phyloP scores from a whole-genome alignment of 1,284 basidiomycete species.

The Microbotryum saponariae region DNA sequence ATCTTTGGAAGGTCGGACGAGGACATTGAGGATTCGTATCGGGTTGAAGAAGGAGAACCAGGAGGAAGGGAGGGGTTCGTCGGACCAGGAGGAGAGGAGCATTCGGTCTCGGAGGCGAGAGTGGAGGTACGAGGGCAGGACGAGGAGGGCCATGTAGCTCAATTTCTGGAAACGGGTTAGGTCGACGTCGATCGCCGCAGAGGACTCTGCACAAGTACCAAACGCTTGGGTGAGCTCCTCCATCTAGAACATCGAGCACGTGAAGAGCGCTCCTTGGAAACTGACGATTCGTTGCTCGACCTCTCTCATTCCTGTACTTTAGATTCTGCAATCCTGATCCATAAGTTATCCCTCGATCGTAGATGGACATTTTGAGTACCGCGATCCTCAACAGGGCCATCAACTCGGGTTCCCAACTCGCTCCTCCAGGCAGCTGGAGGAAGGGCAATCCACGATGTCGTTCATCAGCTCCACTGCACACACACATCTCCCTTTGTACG shows the following conservation, averaged over 20 bases:
- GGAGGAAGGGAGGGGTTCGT: constrained; percentile 29
- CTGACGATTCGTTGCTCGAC: constrained; percentile 40
- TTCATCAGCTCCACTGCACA: constrained; percentile 1
- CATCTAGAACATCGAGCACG: too few relatives aligned
- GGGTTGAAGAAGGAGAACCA: constrained; percentile 24
- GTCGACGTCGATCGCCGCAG: constrained; percentile 8
- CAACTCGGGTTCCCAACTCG: constrained; percentile 73
- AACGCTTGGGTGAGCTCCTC: too few relatives aligned
- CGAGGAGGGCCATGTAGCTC: constrained; percentile 23
- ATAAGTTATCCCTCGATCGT: constrained; percentile 74
- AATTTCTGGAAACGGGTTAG: constrained; percentile 18
- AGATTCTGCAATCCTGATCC: constrained; percentile 87
- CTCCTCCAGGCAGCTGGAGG: constrained; percentile 54
- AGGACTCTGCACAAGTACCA: background rate
- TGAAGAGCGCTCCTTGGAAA: background rate
- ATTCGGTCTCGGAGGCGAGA: constrained; percentile 29
- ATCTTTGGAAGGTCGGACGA: constrained; percentile 28
- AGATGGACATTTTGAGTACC: constrained; percentile 77
- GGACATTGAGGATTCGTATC: constrained; percentile 30
- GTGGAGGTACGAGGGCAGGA: constrained; percentile 32
- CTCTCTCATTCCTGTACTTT: constrained; percentile 43
- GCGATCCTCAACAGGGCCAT: constrained; percentile 63
- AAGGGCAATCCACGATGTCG: constrained; percentile 16
- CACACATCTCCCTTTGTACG: constrained; percentile 8
- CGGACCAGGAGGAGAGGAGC: constrained; percentile 33